Evolutionary conservation across 1,284 basidiomycete genomes (phyloP).

Genomic region (Ganoderma sp.): DNA sequence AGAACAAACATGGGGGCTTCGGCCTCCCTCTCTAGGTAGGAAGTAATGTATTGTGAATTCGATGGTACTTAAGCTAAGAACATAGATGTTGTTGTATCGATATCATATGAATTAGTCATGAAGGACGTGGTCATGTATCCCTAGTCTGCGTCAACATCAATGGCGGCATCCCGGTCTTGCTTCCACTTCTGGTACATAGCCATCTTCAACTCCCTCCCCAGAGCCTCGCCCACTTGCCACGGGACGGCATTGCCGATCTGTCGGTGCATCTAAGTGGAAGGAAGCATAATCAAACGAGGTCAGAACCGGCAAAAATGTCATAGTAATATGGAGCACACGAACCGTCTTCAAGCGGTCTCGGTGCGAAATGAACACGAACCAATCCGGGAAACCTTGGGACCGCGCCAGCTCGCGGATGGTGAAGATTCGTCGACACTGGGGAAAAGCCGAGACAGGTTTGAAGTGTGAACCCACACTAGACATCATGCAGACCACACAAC

Average conservation of each 20-base stretch:
- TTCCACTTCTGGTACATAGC: constrained; percentile 59
- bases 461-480: too few relatives aligned
- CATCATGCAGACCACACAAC: background rate
- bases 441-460: background rate
- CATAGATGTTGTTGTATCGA: background rate
- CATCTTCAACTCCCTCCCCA: constrained; percentile 63
- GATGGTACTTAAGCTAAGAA: too few relatives aligned
- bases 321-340: constrained; percentile 35
- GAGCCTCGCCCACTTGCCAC: constrained; percentile 62
- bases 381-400: constrained; percentile 78
- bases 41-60: too few relatives aligned
- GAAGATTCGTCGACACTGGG: constrained; percentile 65
- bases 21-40: too few relatives aligned
- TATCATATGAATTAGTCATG: background rate
- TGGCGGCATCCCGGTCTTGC: constrained; percentile 41
- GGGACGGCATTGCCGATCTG: constrained; percentile 82
- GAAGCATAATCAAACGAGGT: background rate
- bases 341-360: constrained; percentile 63
- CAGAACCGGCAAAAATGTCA: background rate
- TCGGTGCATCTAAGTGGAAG: constrained; percentile 62
- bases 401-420: constrained; percentile 77
- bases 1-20: too few relatives aligned
- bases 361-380: constrained; percentile 62
- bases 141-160: constrained; percentile 31
- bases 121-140: background rate